Base-by-base conservation (phyloP, 2,329 filamentous ascomycete species). In the Apiospora marii region DNA sequence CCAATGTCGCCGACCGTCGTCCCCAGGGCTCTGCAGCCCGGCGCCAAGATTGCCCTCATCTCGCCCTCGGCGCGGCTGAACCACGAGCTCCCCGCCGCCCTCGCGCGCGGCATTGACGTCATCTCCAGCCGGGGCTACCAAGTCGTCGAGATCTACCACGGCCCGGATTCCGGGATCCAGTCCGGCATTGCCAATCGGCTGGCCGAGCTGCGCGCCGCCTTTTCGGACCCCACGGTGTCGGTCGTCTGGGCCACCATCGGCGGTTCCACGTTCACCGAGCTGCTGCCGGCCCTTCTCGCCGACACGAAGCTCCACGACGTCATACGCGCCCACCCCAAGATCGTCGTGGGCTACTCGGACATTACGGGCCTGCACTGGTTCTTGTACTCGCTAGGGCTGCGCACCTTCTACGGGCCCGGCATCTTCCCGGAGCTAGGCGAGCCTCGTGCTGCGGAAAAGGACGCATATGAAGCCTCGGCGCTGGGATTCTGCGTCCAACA, bases 291-390 rank as follows among this genome's bases (percentile, higher is more conserved):
- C 2, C 73, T 85, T 0, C 72, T 83, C 6, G 80, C 77, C 1
- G 84, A 85, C 72, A 77, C 74, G 7, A 79, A 79, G 13, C 78
- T 85, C 2, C 82, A 83, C 43, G 70, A 34, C 14, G 70, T 72
- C 1, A 81, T 85, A 49, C 80, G 79, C 6, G 74, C 73, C 1
- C 78, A 82, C 67, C 84, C 84, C 46, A 85, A 85, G 77, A 79
- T 85, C 27, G 78, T 85, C 1, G 80, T 85, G 22, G 84, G 84
- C 1, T 84, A 80, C 71, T 84, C 82, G 1, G 84, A 85, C 71
- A 85, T 85, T 70, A 83, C 82, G 0, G 79, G 81, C 44, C 72
- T 85, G 48, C 84, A 85, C 76, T 85, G 84, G 84, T 81, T 82
- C 68, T 75, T 85, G 46, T 73, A 83, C 73, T 80, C 80, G 0